Conservation (phyloP, 73 alveolate species). For the Paramecium sonneborni region DNA sequence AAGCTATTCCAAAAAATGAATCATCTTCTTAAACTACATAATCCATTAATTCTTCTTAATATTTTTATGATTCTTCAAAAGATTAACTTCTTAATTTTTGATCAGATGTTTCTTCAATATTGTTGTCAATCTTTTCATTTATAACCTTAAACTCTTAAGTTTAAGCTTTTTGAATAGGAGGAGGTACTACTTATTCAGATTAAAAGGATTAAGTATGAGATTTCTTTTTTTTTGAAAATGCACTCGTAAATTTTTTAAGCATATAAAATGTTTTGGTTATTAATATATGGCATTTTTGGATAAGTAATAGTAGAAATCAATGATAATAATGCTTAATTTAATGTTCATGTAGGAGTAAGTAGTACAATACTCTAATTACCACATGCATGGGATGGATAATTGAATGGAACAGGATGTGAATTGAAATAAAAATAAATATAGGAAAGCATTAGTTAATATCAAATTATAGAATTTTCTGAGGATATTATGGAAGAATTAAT, state of each 20-base stretch:
- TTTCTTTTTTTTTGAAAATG: neutral
- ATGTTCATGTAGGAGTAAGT: neutral
- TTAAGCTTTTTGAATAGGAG: neutral
- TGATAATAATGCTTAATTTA: neutral
- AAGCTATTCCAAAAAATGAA: constrained; percentile 24
- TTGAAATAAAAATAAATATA: neutral
- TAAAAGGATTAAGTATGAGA: neutral
- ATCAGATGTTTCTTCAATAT: neutral
- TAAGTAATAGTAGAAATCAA: neutral
- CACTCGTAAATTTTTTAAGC: neutral
- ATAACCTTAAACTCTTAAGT: neutral
- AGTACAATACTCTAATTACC: neutral
- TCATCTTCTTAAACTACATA: constrained; percentile 35
- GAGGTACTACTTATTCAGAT: neutral
- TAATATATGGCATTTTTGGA: constrained; percentile 13
- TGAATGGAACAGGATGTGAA: constrained; percentile 26
- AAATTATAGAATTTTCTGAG: neutral
- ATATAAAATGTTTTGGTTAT: neutral
- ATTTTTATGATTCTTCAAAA: neutral
- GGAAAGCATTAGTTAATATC: neutral
- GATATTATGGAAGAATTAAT: neutral
- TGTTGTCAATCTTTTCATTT: neutral
- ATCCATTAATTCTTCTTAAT: neutral
- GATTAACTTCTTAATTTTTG: neutral
- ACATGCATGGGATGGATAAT: constrained; percentile 20